Percentiles rank a stretch among this genome's conserved stretches.
Conservation (phyloP, 192 early-diverging fungal species). For the Linnemannia schmuckeri region DNA sequence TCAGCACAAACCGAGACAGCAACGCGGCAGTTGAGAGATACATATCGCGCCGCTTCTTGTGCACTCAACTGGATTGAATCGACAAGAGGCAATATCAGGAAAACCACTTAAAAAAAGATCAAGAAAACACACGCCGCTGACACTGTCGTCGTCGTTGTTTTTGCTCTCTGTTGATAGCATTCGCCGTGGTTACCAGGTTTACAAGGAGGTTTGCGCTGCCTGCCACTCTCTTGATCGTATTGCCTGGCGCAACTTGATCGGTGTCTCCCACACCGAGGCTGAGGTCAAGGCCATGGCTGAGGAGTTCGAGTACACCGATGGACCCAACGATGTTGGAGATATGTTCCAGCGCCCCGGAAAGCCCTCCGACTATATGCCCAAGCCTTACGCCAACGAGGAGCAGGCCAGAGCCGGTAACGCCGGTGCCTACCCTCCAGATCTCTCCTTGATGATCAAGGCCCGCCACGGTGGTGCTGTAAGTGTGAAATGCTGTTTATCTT, state of each 20-base stretch:
- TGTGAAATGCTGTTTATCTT: background rate
- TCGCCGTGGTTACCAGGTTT: slow-evolving; percentile 98
- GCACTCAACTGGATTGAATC: background rate
- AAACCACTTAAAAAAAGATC: background rate
- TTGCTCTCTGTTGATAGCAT: slow-evolving; percentile 69
- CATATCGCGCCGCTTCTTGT: background rate
- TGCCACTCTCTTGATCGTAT: slow-evolving; percentile 97
- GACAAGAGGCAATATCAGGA: background rate
- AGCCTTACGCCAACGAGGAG: slow-evolving; percentile 96
- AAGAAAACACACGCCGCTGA: background rate
- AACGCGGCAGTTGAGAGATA: background rate
- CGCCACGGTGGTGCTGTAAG: slow-evolving; percentile 91
- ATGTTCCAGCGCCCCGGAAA: slow-evolving; percentile 96
- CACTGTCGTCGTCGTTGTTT: background rate
- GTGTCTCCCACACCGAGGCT: slow-evolving; percentile 91
- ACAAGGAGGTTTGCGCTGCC: slow-evolving; percentile 97
- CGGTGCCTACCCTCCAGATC: slow-evolving; percentile 95
- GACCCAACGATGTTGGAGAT: slow-evolving; percentile 91
- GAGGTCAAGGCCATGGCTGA: slow-evolving; percentile 95
- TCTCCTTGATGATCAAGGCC: slow-evolving; percentile 94
- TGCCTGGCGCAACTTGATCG: slow-evolving; percentile 96
- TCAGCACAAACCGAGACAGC: background rate
- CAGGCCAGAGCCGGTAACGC: slow-evolving; percentile 96
- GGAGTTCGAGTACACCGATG: slow-evolving; percentile 92
- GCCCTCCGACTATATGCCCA: slow-evolving; percentile 91